Conservation (phyloP, 164 flowering plant species). For the Tetracentron sinense region DNA sequence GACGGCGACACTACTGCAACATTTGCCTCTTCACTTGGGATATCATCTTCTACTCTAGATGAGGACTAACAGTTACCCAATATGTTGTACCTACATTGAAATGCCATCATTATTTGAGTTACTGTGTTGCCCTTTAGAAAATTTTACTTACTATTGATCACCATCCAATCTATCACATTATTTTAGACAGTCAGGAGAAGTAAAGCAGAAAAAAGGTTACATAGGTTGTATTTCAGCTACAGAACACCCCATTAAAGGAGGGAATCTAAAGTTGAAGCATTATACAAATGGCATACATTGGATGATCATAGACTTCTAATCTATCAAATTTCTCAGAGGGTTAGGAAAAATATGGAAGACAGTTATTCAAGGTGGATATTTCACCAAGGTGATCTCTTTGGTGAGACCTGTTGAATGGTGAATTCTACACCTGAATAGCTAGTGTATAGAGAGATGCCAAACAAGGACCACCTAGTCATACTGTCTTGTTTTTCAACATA, state of each 20-base stretch:
- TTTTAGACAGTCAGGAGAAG: background rate
- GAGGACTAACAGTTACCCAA: background rate
- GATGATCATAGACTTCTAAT: background rate
- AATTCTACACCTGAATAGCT: background rate
- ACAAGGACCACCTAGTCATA: background rate
- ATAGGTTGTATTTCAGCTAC: background rate
- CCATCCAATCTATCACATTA: background rate
- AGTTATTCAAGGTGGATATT: background rate
- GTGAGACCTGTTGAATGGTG: background rate
- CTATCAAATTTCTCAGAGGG: background rate
- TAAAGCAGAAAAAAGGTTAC: background rate
- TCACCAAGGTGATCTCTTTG: background rate
- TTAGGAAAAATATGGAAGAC: background rate
- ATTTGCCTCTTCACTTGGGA: conserved; percentile 47
- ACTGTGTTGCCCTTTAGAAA: background rate
- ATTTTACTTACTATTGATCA: too few species aligned
- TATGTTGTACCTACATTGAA: background rate
- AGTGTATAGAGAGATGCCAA: background rate
- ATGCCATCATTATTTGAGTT: background rate
- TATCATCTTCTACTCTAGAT: conserved; percentile 35
- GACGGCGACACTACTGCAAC: conserved; percentile 49
- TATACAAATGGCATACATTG: background rate
- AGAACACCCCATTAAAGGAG: background rate
- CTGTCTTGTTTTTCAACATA: background rate
- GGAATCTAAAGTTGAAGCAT: background rate